Evolutionary conservation across 495 filamentous ascomycete genomes (phyloP).

Genomic region (Penicillium bovifimosum): DNA sequence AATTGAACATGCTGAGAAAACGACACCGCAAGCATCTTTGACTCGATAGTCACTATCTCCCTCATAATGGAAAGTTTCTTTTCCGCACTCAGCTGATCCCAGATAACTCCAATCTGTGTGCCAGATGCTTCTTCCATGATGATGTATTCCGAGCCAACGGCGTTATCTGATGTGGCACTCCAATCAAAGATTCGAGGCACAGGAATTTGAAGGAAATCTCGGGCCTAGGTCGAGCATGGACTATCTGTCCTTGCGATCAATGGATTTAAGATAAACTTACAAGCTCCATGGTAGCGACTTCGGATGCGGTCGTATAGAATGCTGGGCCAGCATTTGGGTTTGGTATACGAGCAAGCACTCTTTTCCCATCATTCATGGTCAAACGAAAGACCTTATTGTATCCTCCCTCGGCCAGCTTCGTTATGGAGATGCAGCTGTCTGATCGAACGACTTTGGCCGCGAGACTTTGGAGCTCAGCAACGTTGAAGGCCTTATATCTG

Average conservation of each 20-base stretch:
- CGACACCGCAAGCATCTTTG: constrained; percentile 23
- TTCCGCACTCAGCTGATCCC: constrained; percentile 20
- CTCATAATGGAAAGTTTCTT: constrained; percentile 26
- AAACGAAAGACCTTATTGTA: constrained; percentile 28
- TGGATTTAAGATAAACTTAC: constrained; percentile 12
- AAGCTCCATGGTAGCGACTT: constrained; percentile 37
- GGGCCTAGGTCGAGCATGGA: constrained; percentile 12
- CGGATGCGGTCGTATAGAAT: constrained; percentile 30
- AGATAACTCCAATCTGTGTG: constrained; percentile 20
- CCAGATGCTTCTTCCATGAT: constrained; percentile 26
- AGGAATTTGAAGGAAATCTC: constrained; percentile 20
- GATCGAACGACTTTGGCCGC: constrained; percentile 11
- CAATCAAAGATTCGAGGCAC: constrained; percentile 22
- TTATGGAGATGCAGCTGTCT: constrained; percentile 16
- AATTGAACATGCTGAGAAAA: constrained; percentile 20
- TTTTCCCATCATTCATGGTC: constrained; percentile 24
- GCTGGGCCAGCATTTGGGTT: constrained; percentile 27
- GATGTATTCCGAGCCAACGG: constrained; percentile 28
- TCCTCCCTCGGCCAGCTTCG: constrained; percentile 29
- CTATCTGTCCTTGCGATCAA: background rate
- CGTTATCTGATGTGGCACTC: constrained; percentile 13
- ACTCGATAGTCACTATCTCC: constrained; percentile 23
- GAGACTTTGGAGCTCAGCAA: constrained; percentile 22
- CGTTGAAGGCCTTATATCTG: constrained; percentile 28
- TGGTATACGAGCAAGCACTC: constrained; percentile 26